Evolutionary conservation across 768 basidiomycete genomes (phyloP), one percentile per base, ranked within the genome.

Genomic region (Sarcomyxa edulis): DNA sequence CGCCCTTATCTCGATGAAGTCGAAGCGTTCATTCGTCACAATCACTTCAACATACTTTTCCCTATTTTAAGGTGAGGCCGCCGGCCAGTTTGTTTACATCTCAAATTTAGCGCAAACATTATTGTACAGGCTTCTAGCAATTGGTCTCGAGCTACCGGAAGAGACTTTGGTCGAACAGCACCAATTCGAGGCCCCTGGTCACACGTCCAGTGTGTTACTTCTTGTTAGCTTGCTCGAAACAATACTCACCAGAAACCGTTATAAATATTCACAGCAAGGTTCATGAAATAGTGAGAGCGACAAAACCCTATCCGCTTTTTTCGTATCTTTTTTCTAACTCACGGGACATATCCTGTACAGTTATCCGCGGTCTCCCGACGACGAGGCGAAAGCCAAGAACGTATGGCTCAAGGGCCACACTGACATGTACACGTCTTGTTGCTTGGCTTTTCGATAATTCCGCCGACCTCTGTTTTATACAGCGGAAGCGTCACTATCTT

Each of bases 351-450:
- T 39, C 12, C 24, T n/a, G 7, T 12, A 20, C 16, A 72, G 70
- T 47, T 66, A 63, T 44, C 68, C 67, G 5, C 64, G 68, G 16
- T 52, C 61, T 3, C 45, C 58, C 16, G 67, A 67, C 14, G 70
- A 72, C 3, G 71, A 73, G 44, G 37, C 43, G 19, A 62, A 61
- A 33, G 58, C 67, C 0, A 68, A 67, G 15, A 59, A 68, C 29
- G 68, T 74, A 3, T 74, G 71, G 71, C 48, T 73, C 15, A 73
- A 74, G 43, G 72, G 72, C 3, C 72, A 73, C 36, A 67, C 66
- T 4, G 71, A 71, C 24, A 29, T 18, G 14, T 18, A 14, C 66
- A 37, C 4, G 40, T 30, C 14, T 6, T 26, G 15, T 8, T 28
- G 9, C 15, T 24, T 6, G 5, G 1, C 9, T 5, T 11, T 14